Evolutionary conservation across 1,284 basidiomycete species (phyloP).

Genomic region (Boletellus deceptivus): DNA sequence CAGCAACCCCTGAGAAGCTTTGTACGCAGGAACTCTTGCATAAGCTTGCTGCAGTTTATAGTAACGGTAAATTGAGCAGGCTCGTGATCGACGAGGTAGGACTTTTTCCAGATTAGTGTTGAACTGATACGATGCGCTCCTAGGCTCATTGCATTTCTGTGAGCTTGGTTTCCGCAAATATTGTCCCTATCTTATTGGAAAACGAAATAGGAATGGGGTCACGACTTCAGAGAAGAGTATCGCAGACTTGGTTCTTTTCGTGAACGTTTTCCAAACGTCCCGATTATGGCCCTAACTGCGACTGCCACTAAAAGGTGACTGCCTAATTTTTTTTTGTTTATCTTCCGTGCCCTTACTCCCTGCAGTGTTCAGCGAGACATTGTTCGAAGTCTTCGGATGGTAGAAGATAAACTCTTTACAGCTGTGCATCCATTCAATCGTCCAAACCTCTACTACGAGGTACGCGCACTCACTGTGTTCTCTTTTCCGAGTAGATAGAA

Average conservation of each 20-base stretch:
- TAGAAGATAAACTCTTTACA: slow-evolving; percentile 51
- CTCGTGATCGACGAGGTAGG: slow-evolving; percentile 80
- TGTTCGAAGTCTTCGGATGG: slow-evolving; percentile 60
- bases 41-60: slow-evolving; percentile 51
- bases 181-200: not conserved
- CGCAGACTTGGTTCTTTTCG: slow-evolving; percentile 71
- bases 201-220: slow-evolving; percentile 77
- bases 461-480: slow-evolving; percentile 23
- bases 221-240: slow-evolving; percentile 76
- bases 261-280: slow-evolving; percentile 63
- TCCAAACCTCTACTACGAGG: slow-evolving; percentile 80
- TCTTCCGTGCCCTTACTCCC: not conserved
- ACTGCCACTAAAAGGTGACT: slow-evolving; percentile 65
- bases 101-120: not conserved
- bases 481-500: not conserved
- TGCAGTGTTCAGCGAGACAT: slow-evolving; percentile 72
- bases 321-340: not conserved
- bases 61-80: slow-evolving; percentile 58
- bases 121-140: slow-evolving; percentile 2
- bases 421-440: slow-evolving; percentile 81
- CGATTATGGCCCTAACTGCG: slow-evolving; percentile 83
- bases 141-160: slow-evolving; percentile 87
- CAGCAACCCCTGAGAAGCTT: slow-evolving; percentile 76
- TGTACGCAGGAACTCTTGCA: slow-evolving; percentile 52
- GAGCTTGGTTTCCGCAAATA: slow-evolving; percentile 14